Evolutionary conservation across 2,329 filamentous ascomycete species (phyloP).

Genomic region (Aspergillus melleus): DNA sequence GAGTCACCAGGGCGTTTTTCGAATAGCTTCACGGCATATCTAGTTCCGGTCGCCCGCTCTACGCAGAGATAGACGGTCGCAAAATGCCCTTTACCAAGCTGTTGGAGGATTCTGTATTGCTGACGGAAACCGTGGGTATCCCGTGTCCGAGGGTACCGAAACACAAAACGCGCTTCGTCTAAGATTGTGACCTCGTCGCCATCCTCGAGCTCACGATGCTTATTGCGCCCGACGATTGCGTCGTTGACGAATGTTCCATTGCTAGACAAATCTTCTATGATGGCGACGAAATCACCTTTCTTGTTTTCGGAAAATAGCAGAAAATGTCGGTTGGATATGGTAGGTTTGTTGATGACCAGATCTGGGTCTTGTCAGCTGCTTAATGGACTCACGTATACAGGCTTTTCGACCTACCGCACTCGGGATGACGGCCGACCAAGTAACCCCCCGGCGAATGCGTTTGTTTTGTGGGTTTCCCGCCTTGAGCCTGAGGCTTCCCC

Average conservation of each 20-base stretch:
- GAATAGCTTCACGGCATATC: constrained; percentile 93
- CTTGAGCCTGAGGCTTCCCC: constrained; percentile 50
- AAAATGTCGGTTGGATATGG: constrained; percentile 78
- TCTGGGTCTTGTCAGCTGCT: constrained; percentile 47
- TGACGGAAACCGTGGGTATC: constrained; percentile 77
- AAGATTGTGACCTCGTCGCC: constrained; percentile 88
- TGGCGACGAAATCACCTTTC: constrained; percentile 61
- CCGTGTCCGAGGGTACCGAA: constrained; percentile 78
- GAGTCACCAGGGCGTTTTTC: constrained; percentile 80
- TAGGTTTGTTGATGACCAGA: constrained; percentile 71
- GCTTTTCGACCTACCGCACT: constrained; percentile 70
- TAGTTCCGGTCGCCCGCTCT: constrained; percentile 77
- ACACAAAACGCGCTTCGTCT: constrained; percentile 82
- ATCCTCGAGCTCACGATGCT: constrained; percentile 82
- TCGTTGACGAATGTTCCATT: constrained; percentile 98
- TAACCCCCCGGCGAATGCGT: constrained; percentile 71
- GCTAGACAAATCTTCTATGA: constrained; percentile 89
- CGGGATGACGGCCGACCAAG: constrained; percentile 85
- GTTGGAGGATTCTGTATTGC: constrained; percentile 80
- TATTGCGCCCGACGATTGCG: constrained; percentile 84
- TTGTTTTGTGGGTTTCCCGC: constrained; percentile 48
- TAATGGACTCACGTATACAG: neutral
- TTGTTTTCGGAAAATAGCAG: constrained; percentile 57
- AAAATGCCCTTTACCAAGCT: constrained; percentile 92
- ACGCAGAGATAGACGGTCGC: constrained; percentile 90